A percentile compares a stretch with the other conserved stretches of the same genome.
Conservation (phyloP, 228 moss, liverwort and hornwort genomes). For the Sphagnum magellanicum region DNA sequence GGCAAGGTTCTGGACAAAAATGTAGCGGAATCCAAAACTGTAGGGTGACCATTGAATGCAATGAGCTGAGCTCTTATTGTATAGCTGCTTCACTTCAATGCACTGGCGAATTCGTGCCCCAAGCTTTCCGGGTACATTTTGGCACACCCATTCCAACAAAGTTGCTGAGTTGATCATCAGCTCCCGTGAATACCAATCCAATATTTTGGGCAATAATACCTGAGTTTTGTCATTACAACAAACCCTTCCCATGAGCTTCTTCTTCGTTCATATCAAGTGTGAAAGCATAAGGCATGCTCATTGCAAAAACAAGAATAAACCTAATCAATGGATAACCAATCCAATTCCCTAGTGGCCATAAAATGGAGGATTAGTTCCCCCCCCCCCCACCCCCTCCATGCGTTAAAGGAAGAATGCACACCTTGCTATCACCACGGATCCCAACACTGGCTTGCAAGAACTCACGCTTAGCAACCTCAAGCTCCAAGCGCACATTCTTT, state of each 20-base stretch:
- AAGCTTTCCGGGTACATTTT: slow-evolving; percentile 42
- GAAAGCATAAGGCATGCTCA: no score
- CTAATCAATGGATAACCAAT: no score
- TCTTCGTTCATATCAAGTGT: no score
- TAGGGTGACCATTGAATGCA: slow-evolving; percentile 77
- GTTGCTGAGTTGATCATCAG: slow-evolving; percentile 16
- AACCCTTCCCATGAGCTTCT: no score
- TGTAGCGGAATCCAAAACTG: slow-evolving; percentile 79
- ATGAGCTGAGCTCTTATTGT: slow-evolving; percentile 36
- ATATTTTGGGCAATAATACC: slow-evolving; percentile 74
- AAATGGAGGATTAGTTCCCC: no score
- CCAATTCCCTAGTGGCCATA: no score
- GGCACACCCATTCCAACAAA: slow-evolving; percentile 59
- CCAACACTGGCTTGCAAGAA: slow-evolving; percentile 74
- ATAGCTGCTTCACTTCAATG: slow-evolving; percentile 34
- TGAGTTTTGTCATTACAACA: background rate
- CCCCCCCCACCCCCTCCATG: no score
- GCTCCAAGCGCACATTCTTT: slow-evolving; percentile 58
- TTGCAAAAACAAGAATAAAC: no score
- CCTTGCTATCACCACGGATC: slow-evolving; percentile 65
- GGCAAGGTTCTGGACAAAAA: slow-evolving; percentile 66
- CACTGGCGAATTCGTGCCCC: slow-evolving; percentile 54
- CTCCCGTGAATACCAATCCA: slow-evolving; percentile 83
- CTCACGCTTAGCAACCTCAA: slow-evolving; percentile 64
- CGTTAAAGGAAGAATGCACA: background rate